Base-by-base conservation (phyloP, 176 grass and related monocot species). In the Bromus sterilis region DNA sequence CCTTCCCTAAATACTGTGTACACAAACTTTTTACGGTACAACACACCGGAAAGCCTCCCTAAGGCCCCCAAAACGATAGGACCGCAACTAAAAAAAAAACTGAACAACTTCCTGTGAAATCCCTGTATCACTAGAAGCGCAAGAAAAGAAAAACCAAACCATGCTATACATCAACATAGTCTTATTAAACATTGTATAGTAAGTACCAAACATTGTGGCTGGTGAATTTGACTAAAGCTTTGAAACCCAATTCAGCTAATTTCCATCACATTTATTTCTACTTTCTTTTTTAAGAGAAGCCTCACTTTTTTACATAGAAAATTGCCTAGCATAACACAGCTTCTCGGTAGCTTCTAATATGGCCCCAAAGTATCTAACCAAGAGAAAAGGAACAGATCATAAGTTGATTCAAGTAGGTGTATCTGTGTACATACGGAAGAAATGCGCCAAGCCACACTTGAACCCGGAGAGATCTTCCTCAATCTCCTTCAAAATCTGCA, bases 361-460 rank as follows among this genome's bases (percentile, higher is more conserved):
- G 5, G 7, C 42, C 58, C 48, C 11, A 21, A 74, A 33, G 24
- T 62, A 57, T 39, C 11, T 51, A 75, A 67, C 40, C 4, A 51
- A 51, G 10, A 37, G n/a, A n/a, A 11, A 57, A 30, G 58, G 42
- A 77, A 66, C 12, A 51, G 24, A 41, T 51, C 41, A 21, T 10
- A 55, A 42, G 66, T 30, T 64, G 41, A 69, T 64, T 33, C 7
- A 58, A 21, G 26, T 78, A 41, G 32, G 48, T 53, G 53, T 30
- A 36, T 79, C 67, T n/a, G 24, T n/a, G 24, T 71, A 87, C 92
- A 59, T 95, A 95, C 96, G 79, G 86, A 98, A 98, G 57, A 95
- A 80, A 90, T 98, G 96, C 36, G 93, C 93, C 10, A 98, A 80
- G 10, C 96, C 96, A 79, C 92, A 95, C 85, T 89, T 95, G 84